A percentile compares a stretch with the other conserved stretches of the same genome.
Evolutionary conservation across 1,284 basidiomycete genomes (phyloP).

Genomic region (Stygiomarasmius scandens): DNA sequence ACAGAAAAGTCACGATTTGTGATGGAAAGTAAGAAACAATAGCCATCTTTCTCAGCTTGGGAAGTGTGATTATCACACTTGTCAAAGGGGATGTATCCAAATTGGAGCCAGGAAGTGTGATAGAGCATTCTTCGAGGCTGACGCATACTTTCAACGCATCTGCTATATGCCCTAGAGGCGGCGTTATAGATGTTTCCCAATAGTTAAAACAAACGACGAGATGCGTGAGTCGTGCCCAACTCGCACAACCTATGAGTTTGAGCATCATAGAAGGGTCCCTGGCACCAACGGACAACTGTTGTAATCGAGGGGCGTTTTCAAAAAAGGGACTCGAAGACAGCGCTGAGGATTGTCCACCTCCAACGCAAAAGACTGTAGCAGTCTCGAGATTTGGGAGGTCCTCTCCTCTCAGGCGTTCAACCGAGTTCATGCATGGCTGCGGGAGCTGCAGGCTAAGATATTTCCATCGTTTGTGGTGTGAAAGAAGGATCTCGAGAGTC

Average conservation of each 20-base stretch:
- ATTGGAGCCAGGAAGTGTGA: neutral
- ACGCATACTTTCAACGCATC: neutral
- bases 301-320: neutral
- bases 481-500: neutral
- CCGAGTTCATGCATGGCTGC: neutral
- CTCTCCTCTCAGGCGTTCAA: neutral
- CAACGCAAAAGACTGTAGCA: neutral
- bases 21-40: neutral
- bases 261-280: neutral
- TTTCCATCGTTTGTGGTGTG: neutral
- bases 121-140: neutral
- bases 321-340: no score
- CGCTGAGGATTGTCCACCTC: neutral
- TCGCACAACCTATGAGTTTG: neutral
- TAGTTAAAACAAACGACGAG: neutral
- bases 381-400: conserved; percentile 7
- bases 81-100: neutral
- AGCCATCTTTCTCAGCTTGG: neutral
- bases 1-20: neutral
- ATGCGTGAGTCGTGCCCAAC: neutral
- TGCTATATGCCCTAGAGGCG: neutral
- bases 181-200: no score
- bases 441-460: conserved; percentile 3
- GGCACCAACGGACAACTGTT: neutral
- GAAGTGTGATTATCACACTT: neutral